Percentiles rank a stretch among this genome's conserved stretches.
Evolutionary conservation across 2,329 filamentous ascomycete genomes (phyloP).

Genomic region (Xylaria sp.): DNA sequence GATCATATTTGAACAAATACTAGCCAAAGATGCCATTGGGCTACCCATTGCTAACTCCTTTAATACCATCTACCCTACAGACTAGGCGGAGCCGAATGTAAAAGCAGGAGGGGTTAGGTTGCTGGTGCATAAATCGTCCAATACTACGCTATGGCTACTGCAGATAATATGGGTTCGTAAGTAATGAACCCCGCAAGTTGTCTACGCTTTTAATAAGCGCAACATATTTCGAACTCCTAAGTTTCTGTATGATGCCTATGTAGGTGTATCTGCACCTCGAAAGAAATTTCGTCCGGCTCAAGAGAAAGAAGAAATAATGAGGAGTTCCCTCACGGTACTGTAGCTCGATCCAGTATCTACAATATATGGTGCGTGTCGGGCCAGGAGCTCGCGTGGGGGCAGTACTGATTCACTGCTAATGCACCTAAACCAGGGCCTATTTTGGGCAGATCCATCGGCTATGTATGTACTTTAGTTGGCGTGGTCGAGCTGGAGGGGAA

Average conservation of each 20-base stretch:
- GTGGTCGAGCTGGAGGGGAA: too few species aligned
- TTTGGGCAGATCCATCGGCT: background rate
- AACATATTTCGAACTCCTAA: background rate
- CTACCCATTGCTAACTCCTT: background rate
- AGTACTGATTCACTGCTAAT: too few species aligned
- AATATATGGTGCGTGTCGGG: too few species aligned
- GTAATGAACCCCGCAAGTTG: background rate
- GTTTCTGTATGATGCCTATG: background rate
- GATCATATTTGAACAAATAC: too few species aligned
- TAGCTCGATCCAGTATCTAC: too few species aligned
- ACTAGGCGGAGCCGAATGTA: background rate
- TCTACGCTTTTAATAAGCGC: background rate
- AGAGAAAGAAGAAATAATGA: too few species aligned
- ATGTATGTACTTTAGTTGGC: background rate
- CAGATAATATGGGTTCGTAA: background rate
- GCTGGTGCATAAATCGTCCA: background rate
- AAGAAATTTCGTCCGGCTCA: too few species aligned
- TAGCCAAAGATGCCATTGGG: background rate
- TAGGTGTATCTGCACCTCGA: background rate
- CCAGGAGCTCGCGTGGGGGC: constrained; percentile 2
- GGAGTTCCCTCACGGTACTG: too few species aligned
- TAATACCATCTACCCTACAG: background rate
- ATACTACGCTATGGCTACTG: background rate
- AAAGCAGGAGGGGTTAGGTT: background rate
- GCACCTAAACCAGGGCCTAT: background rate